A percentile compares a stretch with the other conserved stretches of the same genome.
Evolutionary conservation across 768 basidiomycete genomes (phyloP).

Genomic region (Hygrophorus russula): DNA sequence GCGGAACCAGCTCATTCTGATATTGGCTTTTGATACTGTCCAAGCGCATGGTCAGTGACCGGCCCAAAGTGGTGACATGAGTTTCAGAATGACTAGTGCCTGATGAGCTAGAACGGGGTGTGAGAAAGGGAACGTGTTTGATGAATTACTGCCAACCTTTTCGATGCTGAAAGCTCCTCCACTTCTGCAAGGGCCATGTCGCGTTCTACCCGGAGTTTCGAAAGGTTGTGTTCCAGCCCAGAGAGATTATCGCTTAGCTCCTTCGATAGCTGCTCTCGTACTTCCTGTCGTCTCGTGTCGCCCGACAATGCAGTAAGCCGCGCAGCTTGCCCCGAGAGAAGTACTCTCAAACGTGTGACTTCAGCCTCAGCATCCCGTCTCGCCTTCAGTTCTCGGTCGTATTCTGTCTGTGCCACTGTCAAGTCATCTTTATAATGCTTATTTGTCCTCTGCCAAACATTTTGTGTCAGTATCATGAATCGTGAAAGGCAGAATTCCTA

Average conservation of each 20-base stretch:
- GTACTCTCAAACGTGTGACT: slow-evolving; percentile 72
- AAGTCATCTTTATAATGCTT: slow-evolving; percentile 89
- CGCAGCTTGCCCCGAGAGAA: slow-evolving; percentile 84
- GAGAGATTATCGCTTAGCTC: slow-evolving; percentile 70
- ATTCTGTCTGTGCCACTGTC: slow-evolving; percentile 87
- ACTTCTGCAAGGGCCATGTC: slow-evolving; percentile 91
- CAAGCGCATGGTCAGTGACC: slow-evolving; percentile 74
- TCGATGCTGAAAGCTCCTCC: slow-evolving; percentile 73
- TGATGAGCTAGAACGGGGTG: no score
- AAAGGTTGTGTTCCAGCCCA: slow-evolving; percentile 75
- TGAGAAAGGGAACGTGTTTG: neutral
- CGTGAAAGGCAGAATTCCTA: slow-evolving; percentile 13
- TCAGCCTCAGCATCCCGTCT: slow-evolving; percentile 89
- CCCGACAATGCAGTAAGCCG: slow-evolving; percentile 77
- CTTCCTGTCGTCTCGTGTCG: slow-evolving; percentile 66
- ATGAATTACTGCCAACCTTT: slow-evolving; percentile 38
- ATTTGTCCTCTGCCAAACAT: slow-evolving; percentile 60
- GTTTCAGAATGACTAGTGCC: slow-evolving; percentile 16
- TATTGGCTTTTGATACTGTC: slow-evolving; percentile 85
- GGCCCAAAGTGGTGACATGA: slow-evolving; percentile 36
- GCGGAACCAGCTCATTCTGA: slow-evolving; percentile 73
- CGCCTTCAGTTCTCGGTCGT: slow-evolving; percentile 81
- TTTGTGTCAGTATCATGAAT: slow-evolving; percentile 1
- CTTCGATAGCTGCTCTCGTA: slow-evolving; percentile 66
- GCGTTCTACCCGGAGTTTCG: slow-evolving; percentile 78